Percentiles rank a stretch among this genome's conserved stretches.
Conservation (phyloP, 768 basidiomycete genomes). For the Boletus tylopilopsis region DNA sequence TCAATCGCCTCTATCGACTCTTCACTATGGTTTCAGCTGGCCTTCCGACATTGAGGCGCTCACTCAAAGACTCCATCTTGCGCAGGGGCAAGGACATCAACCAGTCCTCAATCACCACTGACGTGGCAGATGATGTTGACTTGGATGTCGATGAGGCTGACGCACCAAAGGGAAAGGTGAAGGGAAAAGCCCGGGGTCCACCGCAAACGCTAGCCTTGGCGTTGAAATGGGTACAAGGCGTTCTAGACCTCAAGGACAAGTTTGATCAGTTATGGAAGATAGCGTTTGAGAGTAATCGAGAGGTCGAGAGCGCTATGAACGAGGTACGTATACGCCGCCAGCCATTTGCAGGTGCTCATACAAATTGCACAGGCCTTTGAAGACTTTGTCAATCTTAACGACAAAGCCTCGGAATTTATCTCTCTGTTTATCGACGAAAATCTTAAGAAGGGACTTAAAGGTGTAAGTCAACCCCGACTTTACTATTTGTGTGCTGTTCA, state of each 20-base stretch:
- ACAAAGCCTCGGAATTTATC: slow-evolving; percentile 88
- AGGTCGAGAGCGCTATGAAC: slow-evolving; percentile 76
- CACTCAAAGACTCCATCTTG: slow-evolving; percentile 68
- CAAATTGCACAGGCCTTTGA: slow-evolving; percentile 71
- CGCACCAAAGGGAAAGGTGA: slow-evolving; percentile 48
- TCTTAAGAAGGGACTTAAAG: slow-evolving; percentile 90
- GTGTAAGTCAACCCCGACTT: slow-evolving; percentile 49
- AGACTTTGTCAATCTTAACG: slow-evolving; percentile 84
- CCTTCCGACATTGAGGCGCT: slow-evolving; percentile 55
- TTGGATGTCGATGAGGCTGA: slow-evolving; percentile 35
- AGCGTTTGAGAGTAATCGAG: slow-evolving; percentile 70
- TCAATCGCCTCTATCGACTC: slow-evolving; percentile 75
- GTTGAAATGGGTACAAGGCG: slow-evolving; percentile 89
- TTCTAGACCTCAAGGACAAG: slow-evolving; percentile 87
- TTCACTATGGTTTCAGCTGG: slow-evolving; percentile 68
- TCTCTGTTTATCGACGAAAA: slow-evolving; percentile 97
- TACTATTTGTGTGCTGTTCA: neutral
- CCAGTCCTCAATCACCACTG: slow-evolving; percentile 45
- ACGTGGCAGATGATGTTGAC: slow-evolving; percentile 33
- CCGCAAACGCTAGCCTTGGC: slow-evolving; percentile 54
- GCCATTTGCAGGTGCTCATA: slow-evolving; percentile 1
- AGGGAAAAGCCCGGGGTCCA: slow-evolving; percentile 46
- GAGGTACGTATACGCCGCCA: slow-evolving; percentile 52
- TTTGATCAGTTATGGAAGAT: slow-evolving; percentile 73
- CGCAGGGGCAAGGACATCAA: slow-evolving; percentile 80